Percentiles rank a stretch among this genome's conserved stretches.
Conservation (phyloP, 495 filamentous ascomycete genomes). For the Penicillium pancosmium region DNA sequence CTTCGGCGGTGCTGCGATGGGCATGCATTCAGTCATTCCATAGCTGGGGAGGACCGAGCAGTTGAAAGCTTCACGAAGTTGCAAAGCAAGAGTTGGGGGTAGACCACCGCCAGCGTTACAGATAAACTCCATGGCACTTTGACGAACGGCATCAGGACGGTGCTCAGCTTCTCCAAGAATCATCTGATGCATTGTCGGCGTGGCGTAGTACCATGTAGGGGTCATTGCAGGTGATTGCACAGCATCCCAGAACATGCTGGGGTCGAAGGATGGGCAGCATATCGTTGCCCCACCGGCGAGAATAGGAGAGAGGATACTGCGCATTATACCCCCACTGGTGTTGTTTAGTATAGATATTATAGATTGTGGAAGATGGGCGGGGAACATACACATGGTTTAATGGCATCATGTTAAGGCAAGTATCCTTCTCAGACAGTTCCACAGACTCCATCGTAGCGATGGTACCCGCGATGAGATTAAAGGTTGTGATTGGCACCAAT, state of each 20-base stretch:
- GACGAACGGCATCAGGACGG: conserved; percentile 32
- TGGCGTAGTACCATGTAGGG: conserved; percentile 51
- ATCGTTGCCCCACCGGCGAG: conserved; percentile 45
- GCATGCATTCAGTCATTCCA: conserved; percentile 55
- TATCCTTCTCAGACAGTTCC: conserved; percentile 34
- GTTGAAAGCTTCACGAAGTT: conserved; percentile 40
- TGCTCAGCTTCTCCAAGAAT: conserved; percentile 37
- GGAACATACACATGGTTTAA: conserved; percentile 45
- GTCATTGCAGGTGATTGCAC: conserved; percentile 38
- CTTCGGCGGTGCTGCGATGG: conserved; percentile 42
- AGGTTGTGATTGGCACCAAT: conserved; percentile 43
- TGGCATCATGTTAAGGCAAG: conserved; percentile 52
- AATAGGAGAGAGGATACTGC: conserved; percentile 44
- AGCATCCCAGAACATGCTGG: conserved; percentile 52
- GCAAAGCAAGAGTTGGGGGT: conserved; percentile 40
- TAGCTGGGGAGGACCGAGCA: conserved; percentile 48
- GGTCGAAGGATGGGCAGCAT: conserved; percentile 48
- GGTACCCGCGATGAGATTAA: conserved; percentile 39
- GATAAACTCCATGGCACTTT: conserved; percentile 43
- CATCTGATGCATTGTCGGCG: conserved; percentile 50
- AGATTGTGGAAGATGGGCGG: background rate
- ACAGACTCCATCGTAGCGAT: conserved; percentile 44
- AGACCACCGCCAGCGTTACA: conserved; percentile 50
- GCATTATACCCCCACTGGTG: conserved; percentile 37
- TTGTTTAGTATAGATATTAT: conserved; percentile 6